A percentile compares a stretch with the other conserved stretches of the same genome.
Evolutionary conservation across 441 rosid species (phyloP).

Genomic region (Eutrema salsugineum): DNA sequence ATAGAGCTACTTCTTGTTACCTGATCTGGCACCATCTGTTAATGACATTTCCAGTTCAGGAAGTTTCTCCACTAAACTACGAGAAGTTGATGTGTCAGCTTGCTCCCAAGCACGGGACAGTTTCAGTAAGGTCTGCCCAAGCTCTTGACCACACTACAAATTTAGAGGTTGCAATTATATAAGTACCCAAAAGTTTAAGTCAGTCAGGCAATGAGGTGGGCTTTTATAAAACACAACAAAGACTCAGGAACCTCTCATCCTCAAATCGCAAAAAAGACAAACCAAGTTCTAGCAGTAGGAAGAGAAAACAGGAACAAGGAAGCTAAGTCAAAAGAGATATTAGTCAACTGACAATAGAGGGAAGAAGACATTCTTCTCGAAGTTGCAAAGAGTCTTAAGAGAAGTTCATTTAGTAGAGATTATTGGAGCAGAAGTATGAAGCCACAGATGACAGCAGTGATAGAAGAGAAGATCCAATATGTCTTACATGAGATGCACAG

Average conservation of each 20-base stretch:
- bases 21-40: conserved; percentile 59
- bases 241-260: neutral
- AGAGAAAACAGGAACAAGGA: neutral
- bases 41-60: conserved; percentile 53
- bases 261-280: neutral
- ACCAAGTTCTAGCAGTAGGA: neutral
- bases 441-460: neutral
- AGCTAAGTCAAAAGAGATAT: neutral
- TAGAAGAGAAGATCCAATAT: neutral
- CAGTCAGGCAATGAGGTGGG: neutral
- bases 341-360: neutral
- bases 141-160: conserved; percentile 56
- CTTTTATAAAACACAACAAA: neutral
- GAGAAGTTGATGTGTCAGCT: conserved; percentile 70
- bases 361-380: neutral
- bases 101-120: conserved; percentile 81
- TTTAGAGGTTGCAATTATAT: neutral
- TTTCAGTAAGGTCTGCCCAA: conserved; percentile 69
- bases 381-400: neutral
- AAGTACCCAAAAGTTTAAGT: neutral
- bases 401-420: neutral
- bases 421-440: neutral
- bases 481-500: neutral
- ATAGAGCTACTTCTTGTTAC: conserved; percentile 41
- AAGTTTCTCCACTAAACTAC: conserved; percentile 53